These are phyloP conservation scores for Lathyrus tuberosus DNA, from an alignment of 306 rosid species.

Conservation along the genomic window DNA sequence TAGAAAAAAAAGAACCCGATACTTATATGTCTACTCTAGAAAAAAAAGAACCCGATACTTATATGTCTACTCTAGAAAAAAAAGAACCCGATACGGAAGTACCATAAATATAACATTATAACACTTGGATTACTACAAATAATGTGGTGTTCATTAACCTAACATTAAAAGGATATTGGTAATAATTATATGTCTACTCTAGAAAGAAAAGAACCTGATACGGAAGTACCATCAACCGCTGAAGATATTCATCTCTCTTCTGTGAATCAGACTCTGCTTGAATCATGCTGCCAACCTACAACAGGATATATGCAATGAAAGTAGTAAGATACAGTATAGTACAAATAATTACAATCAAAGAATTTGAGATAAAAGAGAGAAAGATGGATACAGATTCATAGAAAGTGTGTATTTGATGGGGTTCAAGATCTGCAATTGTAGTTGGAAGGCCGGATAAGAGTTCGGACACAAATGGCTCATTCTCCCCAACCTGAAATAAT, in stretches of 20 bases:
- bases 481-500: constrained; percentile 83
- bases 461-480: constrained; percentile 91
- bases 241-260: constrained; percentile 87
- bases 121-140: constrained; percentile 20
- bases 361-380: constrained; percentile 22
- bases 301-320: not conserved
- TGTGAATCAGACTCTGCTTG: constrained; percentile 91
- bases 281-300: constrained; percentile 89
- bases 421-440: constrained; percentile 88
- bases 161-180: constrained; percentile 3
- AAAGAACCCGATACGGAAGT: too few relatives aligned
- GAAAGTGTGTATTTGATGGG: constrained; percentile 89
- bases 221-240: constrained; percentile 87
- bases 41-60: too few relatives aligned
- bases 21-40: too few relatives aligned
- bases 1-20: constrained; percentile 62
- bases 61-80: too few relatives aligned
- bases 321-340: not conserved
- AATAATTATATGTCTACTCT: constrained; percentile 5
- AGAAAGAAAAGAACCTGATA: constrained; percentile 66
- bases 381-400: constrained; percentile 79
- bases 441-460: constrained; percentile 78
- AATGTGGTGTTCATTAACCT: not conserved
- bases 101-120: constrained; percentile 51
- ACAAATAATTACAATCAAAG: not conserved